These are phyloP conservation scores for Rauvolfia tetraphylla DNA, from an alignment of 257 asterid species.

Conservation along the genomic window DNA sequence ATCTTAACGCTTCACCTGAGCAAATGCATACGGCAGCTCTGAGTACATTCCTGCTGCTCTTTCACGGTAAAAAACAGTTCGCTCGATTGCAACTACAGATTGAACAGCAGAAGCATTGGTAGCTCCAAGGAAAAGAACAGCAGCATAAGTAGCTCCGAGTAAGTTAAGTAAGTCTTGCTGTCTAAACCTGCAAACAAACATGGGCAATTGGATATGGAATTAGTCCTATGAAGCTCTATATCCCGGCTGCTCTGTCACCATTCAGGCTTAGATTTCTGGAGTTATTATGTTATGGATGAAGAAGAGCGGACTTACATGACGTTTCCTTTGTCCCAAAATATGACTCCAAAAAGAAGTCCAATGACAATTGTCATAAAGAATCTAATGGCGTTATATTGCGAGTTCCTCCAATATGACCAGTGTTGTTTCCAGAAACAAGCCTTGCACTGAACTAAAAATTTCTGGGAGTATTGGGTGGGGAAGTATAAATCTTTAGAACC, in stretches of 20 bases:
- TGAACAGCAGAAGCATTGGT: slow-evolving; percentile 74
- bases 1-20: slow-evolving; percentile 50
- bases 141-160: slow-evolving; percentile 81
- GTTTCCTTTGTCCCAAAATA: slow-evolving; percentile 59
- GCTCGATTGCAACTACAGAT: slow-evolving; percentile 62
- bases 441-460: slow-evolving; percentile 60
- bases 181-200: slow-evolving; percentile 33
- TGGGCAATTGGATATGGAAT: background rate
- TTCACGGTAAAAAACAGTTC: slow-evolving; percentile 86
- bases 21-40: slow-evolving; percentile 76
- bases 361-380: slow-evolving; percentile 46
- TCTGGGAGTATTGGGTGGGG: slow-evolving; percentile 50
- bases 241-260: background rate
- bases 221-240: background rate
- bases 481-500: slow-evolving; percentile 43
- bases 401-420: slow-evolving; percentile 70
- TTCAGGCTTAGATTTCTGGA: background rate
- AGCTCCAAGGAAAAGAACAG: slow-evolving; percentile 78
- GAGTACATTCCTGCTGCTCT: slow-evolving; percentile 93
- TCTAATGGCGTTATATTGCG: slow-evolving; percentile 61
- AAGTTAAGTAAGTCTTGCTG: slow-evolving; percentile 76
- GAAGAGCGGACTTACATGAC: slow-evolving; percentile 37
- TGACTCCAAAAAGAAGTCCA: slow-evolving; percentile 59
- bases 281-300: background rate
- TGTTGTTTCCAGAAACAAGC: slow-evolving; percentile 67